phyloP scores from a whole-genome alignment of 768 basidiomycete genomes.

The Lactarius indigo region DNA sequence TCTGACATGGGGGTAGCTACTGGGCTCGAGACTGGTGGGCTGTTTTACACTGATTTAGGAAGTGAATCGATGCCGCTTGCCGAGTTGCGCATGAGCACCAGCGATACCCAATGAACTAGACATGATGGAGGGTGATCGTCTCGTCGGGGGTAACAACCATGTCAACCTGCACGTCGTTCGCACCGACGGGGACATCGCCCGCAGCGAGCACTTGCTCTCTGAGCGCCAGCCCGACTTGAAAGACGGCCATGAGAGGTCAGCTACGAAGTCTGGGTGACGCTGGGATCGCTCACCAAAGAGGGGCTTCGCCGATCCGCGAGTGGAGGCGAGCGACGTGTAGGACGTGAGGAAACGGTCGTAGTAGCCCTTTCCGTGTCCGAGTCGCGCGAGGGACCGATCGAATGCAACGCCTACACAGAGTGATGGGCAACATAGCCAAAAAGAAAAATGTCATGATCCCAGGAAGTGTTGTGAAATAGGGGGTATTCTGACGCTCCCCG shows the following conservation, averaged over 20 bases:
- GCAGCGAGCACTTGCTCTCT: constrained; percentile 57
- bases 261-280: constrained; percentile 15
- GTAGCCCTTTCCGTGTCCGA: constrained; percentile 83
- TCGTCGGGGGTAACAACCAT: constrained; percentile 50
- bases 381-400: constrained; percentile 60
- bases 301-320: constrained; percentile 44
- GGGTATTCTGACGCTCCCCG: background rate
- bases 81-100: background rate
- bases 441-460: background rate
- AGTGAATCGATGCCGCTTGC: background rate
- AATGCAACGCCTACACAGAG: constrained; percentile 62
- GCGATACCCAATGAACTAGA: background rate
- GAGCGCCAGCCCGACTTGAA: constrained; percentile 59
- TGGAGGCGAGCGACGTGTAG: constrained; percentile 37
- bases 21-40: background rate
- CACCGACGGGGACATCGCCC: constrained; percentile 49
- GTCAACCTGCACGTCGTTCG: constrained; percentile 64
- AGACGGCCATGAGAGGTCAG: constrained; percentile 12
- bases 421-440: background rate
- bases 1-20: background rate
- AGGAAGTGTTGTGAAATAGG: background rate
- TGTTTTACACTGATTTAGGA: background rate
- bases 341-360: constrained; percentile 70
- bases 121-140: constrained; percentile 27
- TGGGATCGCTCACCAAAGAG: constrained; percentile 49